These are phyloP conservation scores for Gossypium rotundifolium DNA, from an alignment of 345 rosid genomes.

Conservation along the genomic window DNA sequence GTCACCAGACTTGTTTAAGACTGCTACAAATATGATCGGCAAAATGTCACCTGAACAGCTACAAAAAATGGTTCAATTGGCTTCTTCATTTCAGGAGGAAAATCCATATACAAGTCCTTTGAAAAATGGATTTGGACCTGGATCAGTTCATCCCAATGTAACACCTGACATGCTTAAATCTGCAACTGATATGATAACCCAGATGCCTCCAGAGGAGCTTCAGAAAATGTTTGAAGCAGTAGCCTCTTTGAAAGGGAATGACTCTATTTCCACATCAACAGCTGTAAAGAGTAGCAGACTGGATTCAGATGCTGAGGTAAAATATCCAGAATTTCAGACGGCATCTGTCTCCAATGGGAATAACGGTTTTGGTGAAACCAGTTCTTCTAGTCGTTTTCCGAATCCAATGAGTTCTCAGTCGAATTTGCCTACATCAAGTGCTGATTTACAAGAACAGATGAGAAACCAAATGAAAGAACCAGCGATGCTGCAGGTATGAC, in stretches of 20 bases:
- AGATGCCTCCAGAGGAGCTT: constrained; percentile 71
- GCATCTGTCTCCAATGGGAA: constrained; percentile 27
- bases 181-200: constrained; percentile 77
- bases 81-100: constrained; percentile 64
- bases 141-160: constrained; percentile 39
- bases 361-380: constrained; percentile 37
- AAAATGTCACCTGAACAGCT: constrained; percentile 92
- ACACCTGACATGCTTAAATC: constrained; percentile 79
- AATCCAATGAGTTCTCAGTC: constrained; percentile 41
- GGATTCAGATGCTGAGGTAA: constrained; percentile 23
- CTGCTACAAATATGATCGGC: constrained; percentile 77
- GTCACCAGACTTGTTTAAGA: constrained; percentile 74
- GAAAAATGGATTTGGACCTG: constrained; percentile 29
- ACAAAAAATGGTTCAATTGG: constrained; percentile 72
- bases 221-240: constrained; percentile 85
- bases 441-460: constrained; percentile 83
- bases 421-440: constrained; percentile 47
- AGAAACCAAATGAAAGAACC: constrained; percentile 94
- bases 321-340: constrained; percentile 26
- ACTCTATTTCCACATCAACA: constrained; percentile 31
- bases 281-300: constrained; percentile 14
- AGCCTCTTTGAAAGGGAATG: constrained; percentile 46
- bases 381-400: constrained; percentile 39
- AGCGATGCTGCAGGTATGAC: constrained; percentile 72
- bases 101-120: constrained; percentile 28